Evolutionary conservation across 1,284 basidiomycete species (phyloP).

Genomic region (Tetrapyrgos nigripes): DNA sequence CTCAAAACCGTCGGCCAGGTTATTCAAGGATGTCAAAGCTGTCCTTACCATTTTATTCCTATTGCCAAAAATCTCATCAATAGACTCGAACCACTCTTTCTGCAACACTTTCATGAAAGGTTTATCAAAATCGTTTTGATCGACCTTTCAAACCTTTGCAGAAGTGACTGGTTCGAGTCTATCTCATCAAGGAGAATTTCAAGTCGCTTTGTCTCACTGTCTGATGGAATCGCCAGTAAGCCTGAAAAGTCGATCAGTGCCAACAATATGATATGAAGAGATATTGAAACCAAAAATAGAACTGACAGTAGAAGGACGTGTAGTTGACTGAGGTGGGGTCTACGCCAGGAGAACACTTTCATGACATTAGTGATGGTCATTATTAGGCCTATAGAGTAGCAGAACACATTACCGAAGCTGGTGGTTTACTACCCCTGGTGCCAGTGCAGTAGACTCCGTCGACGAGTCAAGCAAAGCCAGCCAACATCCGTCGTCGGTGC

Average conservation of each 20-base stretch:
- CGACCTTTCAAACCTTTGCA: no score
- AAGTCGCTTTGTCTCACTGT: no score
- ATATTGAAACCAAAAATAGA: neutral
- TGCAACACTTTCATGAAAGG: no score
- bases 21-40: no score
- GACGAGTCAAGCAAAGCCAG: conserved; percentile 65
- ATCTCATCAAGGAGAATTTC: no score
- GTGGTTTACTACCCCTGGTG: conserved; percentile 68
- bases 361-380: neutral
- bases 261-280: neutral
- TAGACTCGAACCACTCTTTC: no score
- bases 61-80: no score
- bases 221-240: conserved; percentile 7
- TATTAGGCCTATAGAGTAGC: neutral
- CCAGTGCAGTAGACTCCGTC: conserved; percentile 60
- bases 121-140: no score
- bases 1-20: no score
- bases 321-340: conserved; percentile 12
- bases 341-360: conserved; percentile 12
- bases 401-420: conserved; percentile 48
- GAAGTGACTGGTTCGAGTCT: no score
- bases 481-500: conserved; percentile 60
- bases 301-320: conserved; percentile 17
- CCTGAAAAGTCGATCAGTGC: no score
- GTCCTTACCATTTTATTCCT: no score